Evolutionary conservation across 140 eudicot genomes (phyloP).

Genomic region (Erigeron philadelphicus): DNA sequence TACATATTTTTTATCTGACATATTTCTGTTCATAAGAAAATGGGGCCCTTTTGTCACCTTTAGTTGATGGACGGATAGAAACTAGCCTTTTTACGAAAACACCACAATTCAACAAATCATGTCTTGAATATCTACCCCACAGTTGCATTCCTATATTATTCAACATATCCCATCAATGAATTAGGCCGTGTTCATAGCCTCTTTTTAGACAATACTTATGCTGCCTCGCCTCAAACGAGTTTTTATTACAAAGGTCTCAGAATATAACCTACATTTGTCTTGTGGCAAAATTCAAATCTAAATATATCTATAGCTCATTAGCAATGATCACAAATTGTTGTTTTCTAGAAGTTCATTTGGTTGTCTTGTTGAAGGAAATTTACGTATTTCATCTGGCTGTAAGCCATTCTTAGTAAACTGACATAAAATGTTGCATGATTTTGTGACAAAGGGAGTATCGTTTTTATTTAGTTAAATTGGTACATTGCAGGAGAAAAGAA

Average conservation of each 20-base stretch:
- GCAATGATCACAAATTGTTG: not conserved
- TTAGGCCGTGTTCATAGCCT: not conserved
- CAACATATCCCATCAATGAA: not conserved
- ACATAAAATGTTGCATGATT: not conserved
- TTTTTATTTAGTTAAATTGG: conserved; percentile 1
- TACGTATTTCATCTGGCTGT: not conserved
- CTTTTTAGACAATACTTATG: not conserved
- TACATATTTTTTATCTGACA: too few relatives aligned
- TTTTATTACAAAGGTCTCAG: not conserved
- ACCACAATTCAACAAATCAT: too few relatives aligned
- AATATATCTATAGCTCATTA: not conserved
- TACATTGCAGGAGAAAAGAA: conserved; percentile 36
- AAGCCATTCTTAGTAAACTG: not conserved
- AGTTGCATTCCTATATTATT: not conserved
- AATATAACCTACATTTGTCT: not conserved
- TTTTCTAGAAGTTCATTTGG: not conserved
- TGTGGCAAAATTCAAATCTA: not conserved
- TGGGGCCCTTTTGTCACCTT: too few relatives aligned
- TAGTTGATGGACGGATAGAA: too few relatives aligned
- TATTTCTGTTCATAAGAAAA: too few relatives aligned
- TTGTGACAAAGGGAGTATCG: not conserved
- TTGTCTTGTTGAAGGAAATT: conserved; percentile 7
- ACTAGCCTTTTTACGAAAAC: too few relatives aligned
- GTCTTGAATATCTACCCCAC: not conserved
- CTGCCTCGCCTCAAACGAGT: not conserved